Conservation (phyloP, 805 yeast species). For the Candida caryicola region DNA sequence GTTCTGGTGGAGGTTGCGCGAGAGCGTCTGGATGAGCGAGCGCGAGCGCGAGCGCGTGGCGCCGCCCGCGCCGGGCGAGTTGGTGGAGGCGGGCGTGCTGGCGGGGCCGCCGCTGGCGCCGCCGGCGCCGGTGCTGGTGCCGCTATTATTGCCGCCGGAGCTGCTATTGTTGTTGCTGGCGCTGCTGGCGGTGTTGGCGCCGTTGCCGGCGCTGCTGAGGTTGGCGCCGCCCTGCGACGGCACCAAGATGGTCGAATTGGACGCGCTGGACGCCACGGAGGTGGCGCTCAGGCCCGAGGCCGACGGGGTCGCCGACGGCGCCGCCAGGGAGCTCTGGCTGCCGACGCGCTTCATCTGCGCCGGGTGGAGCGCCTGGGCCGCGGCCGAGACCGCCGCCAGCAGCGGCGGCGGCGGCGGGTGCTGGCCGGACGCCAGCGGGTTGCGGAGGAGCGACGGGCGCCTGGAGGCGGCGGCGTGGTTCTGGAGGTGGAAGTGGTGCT, state of each 20-base stretch:
- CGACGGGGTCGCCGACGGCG: not conserved
- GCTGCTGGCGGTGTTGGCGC: not conserved
- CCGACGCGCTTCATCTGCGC: too few species aligned
- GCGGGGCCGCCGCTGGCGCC: not conserved
- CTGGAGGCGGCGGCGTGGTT: not conserved
- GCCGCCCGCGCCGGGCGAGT: not conserved
- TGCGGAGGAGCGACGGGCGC: slow-evolving; percentile 6
- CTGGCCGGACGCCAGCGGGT: slow-evolving; percentile 3
- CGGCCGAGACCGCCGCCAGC: too few species aligned
- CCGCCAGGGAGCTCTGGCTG: not conserved
- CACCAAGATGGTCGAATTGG: not conserved
- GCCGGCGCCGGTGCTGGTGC: slow-evolving; percentile 3
- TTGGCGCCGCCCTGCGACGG: not conserved
- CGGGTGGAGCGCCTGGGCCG: too few species aligned
- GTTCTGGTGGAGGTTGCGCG: slow-evolving; percentile 15
- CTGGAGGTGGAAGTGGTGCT: slow-evolving; percentile 1
- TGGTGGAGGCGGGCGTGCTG: not conserved
- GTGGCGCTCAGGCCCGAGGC: not conserved
- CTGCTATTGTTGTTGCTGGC: not conserved
- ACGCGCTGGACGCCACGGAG: not conserved
- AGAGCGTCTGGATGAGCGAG: slow-evolving; percentile 17
- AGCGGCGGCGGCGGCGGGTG: too few species aligned
- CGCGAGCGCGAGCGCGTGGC: slow-evolving; percentile 14
- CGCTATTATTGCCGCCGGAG: not conserved
- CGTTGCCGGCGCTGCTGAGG: not conserved